Base-by-base conservation (phyloP, 208 protist genomes). In the Crithidia expoeki region DNA sequence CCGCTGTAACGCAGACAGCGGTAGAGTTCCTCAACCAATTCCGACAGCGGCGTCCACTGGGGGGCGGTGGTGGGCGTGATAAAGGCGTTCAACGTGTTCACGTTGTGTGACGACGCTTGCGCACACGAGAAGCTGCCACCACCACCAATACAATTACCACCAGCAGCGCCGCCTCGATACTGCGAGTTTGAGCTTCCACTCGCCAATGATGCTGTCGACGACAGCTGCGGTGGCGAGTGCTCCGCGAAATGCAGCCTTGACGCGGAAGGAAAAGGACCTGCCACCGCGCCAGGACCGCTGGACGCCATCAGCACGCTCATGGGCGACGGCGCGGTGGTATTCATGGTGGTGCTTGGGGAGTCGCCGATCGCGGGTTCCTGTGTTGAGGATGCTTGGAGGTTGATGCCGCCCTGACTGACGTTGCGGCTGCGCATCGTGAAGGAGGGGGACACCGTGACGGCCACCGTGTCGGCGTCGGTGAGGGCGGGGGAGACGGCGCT, bases 41-140 rank as follows among this genome's bases (percentile, higher is more conserved):
- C 80, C 46, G 83, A 74, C 57, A 94, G 76, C 28, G 86, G 74
- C 33, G 76, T 85, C 86, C 86, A 94, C 40, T 76, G 62, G 51
- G 80, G 81, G 42, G 67, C 79, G 17, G 76, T 72, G 28, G 76
- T 63, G 19, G 85, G 84, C 11, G 89, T 92, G 40, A 94, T 84
- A 46, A 94, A 94, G 34, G 74, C 79, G 73, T 94, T 94, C 19
- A 90, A 53, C 57, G 61, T 69, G 50, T 73, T 44, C 57, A 66
- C 33, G 61, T 44, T 57, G 33, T 36, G 40, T 17, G 47, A 52
- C 34, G 38, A 0, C 52, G 30, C 28, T 11, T 23, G 47, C 4
- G 44, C n/a, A 42, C 28, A 33, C n/a, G 17, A 25, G 61, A 42
- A 14, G 63, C 61, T n/a, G 64, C 34, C 28, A n/a, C 32, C 33